phyloP scores from a whole-genome alignment of 2,329 filamentous ascomycete species.

The Paraphoma sp. region DNA sequence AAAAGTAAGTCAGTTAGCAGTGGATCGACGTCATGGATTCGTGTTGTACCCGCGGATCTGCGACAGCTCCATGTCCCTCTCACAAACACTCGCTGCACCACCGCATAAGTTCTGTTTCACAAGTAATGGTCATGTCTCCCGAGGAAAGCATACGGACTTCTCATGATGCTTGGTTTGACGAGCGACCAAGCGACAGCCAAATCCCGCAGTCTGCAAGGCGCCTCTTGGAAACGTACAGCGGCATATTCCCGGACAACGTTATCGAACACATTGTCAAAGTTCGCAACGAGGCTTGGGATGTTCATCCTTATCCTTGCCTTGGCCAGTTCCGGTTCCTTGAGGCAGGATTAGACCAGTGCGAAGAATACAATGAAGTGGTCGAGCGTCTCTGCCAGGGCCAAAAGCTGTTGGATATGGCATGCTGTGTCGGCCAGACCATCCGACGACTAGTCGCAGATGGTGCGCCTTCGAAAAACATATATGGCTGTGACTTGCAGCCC shows the following conservation, averaged over 20 bases:
- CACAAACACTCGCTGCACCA: not conserved
- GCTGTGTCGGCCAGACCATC: conserved; percentile 55
- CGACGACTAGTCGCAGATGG: conserved; percentile 50
- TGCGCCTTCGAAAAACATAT: conserved; percentile 47
- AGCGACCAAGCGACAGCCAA: conserved; percentile 25
- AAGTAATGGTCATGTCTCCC: conserved; percentile 6
- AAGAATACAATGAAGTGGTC: conserved; percentile 36
- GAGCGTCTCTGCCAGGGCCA: conserved; percentile 33
- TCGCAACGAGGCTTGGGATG: conserved; percentile 31
- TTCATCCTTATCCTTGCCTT: conserved; percentile 42
- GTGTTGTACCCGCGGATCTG: no score
- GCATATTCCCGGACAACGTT: conserved; percentile 40
- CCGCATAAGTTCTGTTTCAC: not conserved
- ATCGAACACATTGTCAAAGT: conserved; percentile 39
- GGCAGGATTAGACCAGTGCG: conserved; percentile 23
- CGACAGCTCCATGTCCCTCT: no score
- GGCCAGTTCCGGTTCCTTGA: conserved; percentile 43
- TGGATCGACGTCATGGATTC: no score
- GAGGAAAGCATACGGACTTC: not conserved
- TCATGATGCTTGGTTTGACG: conserved; percentile 33
- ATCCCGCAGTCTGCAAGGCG: conserved; percentile 34
- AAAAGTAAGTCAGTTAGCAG: no score
- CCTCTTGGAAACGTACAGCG: conserved; percentile 46
- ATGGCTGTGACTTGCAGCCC: conserved; percentile 48
- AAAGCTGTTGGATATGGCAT: conserved; percentile 51